phyloP scores from a whole-genome alignment of 2,329 filamentous ascomycete genomes.

The Aspergillus sclerotialis region DNA sequence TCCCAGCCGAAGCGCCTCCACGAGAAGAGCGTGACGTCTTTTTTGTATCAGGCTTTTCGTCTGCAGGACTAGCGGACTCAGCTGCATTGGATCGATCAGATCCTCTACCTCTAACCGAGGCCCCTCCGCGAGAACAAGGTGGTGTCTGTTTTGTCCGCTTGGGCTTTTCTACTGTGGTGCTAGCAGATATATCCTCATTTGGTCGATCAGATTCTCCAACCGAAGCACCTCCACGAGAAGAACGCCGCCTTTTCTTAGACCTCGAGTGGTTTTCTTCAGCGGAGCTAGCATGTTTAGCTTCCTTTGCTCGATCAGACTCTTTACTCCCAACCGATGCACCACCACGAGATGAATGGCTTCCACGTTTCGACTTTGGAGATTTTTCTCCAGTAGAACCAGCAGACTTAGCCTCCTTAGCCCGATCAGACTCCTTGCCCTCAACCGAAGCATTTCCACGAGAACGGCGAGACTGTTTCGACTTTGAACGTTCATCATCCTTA shows the following conservation, averaged over 20 bases:
- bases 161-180: background rate
- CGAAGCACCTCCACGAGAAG: background rate
- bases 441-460: no score
- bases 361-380: background rate
- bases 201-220: background rate
- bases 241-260: background rate
- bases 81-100: background rate
- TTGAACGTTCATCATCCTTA: background rate
- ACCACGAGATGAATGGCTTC: background rate
- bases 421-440: background rate
- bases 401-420: conserved; percentile 1
- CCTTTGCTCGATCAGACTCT: background rate
- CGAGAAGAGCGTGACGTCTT: background rate
- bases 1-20: background rate
- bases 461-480: background rate
- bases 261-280: background rate
- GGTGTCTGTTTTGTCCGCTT: background rate
- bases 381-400: background rate
- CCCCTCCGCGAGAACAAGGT: background rate
- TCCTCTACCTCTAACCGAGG: background rate
- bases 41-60: background rate
- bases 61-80: background rate
- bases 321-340: background rate
- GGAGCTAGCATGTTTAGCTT: background rate
- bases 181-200: background rate